These are phyloP conservation scores for Avena insularis DNA, from an alignment of 176 grass and related monocot species.

Conservation along the genomic window DNA sequence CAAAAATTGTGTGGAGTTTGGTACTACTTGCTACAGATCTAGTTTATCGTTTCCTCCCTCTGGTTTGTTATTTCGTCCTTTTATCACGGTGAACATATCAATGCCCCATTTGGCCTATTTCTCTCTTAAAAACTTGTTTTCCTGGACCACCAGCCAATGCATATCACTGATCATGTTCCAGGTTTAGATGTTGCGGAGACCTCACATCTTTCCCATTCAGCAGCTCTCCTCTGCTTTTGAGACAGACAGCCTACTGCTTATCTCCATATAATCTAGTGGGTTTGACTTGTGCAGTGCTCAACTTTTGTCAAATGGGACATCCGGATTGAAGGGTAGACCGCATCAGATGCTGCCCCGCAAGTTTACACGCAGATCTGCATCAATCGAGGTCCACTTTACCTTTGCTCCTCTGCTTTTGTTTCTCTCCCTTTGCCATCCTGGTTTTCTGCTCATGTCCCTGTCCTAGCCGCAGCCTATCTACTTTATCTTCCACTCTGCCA, in stretches of 20 bases:
- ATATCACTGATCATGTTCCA: conserved; percentile 1
- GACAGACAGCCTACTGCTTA: not conserved
- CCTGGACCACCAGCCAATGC: not conserved
- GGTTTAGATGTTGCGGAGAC: not conserved
- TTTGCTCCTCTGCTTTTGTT: not conserved
- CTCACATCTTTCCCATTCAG: conserved; percentile 2
- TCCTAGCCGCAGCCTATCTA: conserved; percentile 44
- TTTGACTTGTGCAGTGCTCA: conserved; percentile 48
- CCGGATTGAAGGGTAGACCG: conserved; percentile 45
- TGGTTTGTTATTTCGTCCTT: not conserved
- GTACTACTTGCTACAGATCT: not conserved
- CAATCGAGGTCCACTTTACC: conserved; percentile 43
- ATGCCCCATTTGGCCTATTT: not conserved
- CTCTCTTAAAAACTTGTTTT: too few species aligned
- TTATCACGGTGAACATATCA: not conserved
- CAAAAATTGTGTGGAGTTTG: not conserved
- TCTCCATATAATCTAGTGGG: conserved; percentile 40
- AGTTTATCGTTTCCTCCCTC: not conserved
- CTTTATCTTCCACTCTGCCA: conserved; percentile 58
- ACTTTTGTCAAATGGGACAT: conserved; percentile 44
- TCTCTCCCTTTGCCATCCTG: not conserved
- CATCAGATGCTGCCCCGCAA: conserved; percentile 52
- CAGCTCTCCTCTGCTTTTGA: conserved; percentile 31
- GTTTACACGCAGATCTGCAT: conserved; percentile 55
- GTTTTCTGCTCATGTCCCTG: conserved; percentile 45